Base-by-base conservation (phyloP, 2,329 filamentous ascomycete genomes). In the Aspergillus flavus region DNA sequence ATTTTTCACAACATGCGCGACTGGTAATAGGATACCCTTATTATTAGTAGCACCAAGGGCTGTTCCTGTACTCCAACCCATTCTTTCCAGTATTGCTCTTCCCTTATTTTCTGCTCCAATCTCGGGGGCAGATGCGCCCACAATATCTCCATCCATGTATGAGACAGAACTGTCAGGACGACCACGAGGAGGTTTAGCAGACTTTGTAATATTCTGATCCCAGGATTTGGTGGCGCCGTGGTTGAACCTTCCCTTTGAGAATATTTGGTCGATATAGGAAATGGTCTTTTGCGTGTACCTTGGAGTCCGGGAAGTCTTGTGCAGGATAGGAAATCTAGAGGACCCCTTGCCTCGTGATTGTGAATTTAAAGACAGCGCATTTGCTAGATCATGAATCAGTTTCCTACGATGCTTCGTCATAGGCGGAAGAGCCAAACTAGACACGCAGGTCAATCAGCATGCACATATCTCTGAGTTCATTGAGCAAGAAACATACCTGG, bases 11-110 rank as follows among this genome's bases (percentile, higher is more conserved):
- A 95, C 87, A 67, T 97, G 94, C 30, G 88, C 85, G 28, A 99
- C 91, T 0, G 94, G 94, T 65, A 92, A 87, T 67, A 96, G 79
- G 58, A 97, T 95, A 36, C 95, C 95, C 77, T 95, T 92, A 76
- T 96, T 97, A 66, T 96, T 89, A 1, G 83, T 75, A 12, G 91
- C 87, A 58, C 95, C 95, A 1, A 99, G 84, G 1, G 91, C 91
- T 73, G 90, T 96, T 6, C 95, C 95, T 58, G 85, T 90, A 65
- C 87, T 91, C 94, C 95, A 99, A 4, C 95, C 95, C 95, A 98
- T 98, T 80, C 95, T 98, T 80, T 96, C 93, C 67, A 99, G 80
- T 88, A 99, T 91, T 3, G 88, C 87, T 57, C 93, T 87, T 12
- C 95, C 95, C 68, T 88, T 92, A 75, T 97, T 98, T 59, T 91